Evolutionary conservation across 305 asterid genomes (phyloP), one percentile per base, ranked within the genome.

Genomic region (Fraxinus angustifolia): DNA sequence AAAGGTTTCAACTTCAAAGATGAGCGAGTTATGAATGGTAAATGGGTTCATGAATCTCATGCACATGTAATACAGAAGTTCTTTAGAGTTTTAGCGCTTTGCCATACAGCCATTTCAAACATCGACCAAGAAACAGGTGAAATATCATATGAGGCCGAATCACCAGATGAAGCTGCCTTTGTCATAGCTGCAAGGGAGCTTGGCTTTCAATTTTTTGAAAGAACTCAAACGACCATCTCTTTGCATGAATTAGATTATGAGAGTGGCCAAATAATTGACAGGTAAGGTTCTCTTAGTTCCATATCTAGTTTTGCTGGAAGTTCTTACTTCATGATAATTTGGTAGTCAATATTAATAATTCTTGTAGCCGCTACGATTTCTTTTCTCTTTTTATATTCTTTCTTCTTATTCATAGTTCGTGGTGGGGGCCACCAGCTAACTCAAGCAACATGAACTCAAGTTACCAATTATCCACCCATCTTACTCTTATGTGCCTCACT

Each of bases 131-230:
- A 88, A 84, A 87, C 93, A 0, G 89, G 91, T 42, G 92, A 92
- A 80, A 90, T 93, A 79, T 80, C 91, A 6, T 96, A 94, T 76
- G 99, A 94, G 88, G 94, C 99, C 5, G 99, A 96, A 90, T 96
- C 98, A 11, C 99, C 98, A 0, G 99, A 96, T 88, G 99, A 96
- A 87, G 93, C 98, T 77, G 98, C 99, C 10, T 96, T 96, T 85
- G 99, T 96, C 60, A 89, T 94, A 86, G 94, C 99, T 78, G 98
- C 98, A 28, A 90, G 93, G 85, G 99, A 96, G 87, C 89, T 96
- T 77, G 99, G 99, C 2, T 92, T 96, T 81, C 92, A 96, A 74
- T 93, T 96, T 85, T 93, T 85, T 75, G 93, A 91, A 83, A 90
- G 99, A 81, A 92, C 97, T 19, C 99, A 96, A 86, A 89, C 88